Percentiles rank a stretch among this genome's conserved stretches.
Evolutionary conservation across 306 rosid genomes (phyloP).

Genomic region (Crotalaria pallida): DNA sequence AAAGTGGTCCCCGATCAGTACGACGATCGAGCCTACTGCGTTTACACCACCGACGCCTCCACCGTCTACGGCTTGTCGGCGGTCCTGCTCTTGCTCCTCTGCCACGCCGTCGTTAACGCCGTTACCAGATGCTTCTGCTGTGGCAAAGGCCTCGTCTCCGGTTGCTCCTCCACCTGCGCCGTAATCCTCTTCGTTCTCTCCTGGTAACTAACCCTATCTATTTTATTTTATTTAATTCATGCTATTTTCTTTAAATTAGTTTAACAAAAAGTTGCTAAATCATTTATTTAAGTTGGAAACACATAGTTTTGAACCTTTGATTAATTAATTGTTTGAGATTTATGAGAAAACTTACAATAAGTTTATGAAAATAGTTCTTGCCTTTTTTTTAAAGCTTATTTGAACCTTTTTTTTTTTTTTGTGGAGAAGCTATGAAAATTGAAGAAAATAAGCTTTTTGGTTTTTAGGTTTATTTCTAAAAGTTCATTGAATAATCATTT

Average conservation of each 20-base stretch:
- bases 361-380: too few relatives aligned
- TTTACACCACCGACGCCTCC: conserved; percentile 78
- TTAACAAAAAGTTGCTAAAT: neutral
- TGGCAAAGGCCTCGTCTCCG: conserved; percentile 76
- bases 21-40: conserved; percentile 63
- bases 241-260: neutral
- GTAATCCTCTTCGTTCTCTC: conserved; percentile 69
- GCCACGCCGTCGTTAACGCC: conserved; percentile 62
- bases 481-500: too few relatives aligned
- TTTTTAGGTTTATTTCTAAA: too few relatives aligned
- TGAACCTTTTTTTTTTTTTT: too few relatives aligned
- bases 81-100: conserved; percentile 49
- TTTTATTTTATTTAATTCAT: neutral
- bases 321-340: neutral
- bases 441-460: too few relatives aligned
- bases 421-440: too few relatives aligned
- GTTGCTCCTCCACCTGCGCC: conserved; percentile 56
- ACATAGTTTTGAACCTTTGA: neutral
- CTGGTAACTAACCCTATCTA: conserved; percentile 39
- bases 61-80: conserved; percentile 85
- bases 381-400: too few relatives aligned
- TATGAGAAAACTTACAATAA: too few relatives aligned
- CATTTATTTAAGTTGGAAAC: neutral
- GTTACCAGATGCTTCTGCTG: conserved; percentile 89
- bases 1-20: conserved; percentile 61